phyloP scores from a whole-genome alignment of 225 moss, liverwort and hornwort genomes.

The Takakia lepidozioides region DNA sequence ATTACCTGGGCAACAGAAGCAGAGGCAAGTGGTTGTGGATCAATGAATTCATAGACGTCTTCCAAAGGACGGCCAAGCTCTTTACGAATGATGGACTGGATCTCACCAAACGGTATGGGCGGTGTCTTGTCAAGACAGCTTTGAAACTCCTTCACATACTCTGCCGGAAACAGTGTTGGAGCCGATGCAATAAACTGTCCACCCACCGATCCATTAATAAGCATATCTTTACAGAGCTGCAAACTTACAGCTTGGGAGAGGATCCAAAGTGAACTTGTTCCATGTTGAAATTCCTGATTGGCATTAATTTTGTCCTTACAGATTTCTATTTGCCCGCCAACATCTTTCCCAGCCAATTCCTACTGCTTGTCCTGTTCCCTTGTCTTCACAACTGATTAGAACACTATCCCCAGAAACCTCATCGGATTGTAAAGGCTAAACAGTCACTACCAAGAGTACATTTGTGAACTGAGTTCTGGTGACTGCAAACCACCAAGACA shows the following conservation, averaged over 20 bases:
- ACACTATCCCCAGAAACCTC: no score
- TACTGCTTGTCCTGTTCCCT: no score
- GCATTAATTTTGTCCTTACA: neutral
- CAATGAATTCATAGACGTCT: conserved; percentile 84
- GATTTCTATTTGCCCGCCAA: no score
- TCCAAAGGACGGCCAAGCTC: conserved; percentile 82
- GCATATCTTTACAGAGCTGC: neutral
- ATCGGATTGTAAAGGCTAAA: no score
- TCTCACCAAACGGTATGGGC: conserved; percentile 59
- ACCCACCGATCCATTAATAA: conserved; percentile 4
- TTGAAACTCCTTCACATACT: conserved; percentile 96
- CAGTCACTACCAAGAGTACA: neutral
- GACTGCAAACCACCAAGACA: no score
- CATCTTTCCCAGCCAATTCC: no score
- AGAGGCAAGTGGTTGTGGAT: conserved; percentile 87
- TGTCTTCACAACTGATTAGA: no score
- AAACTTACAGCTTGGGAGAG: neutral
- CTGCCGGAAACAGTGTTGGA: conserved; percentile 88
- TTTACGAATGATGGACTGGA: conserved; percentile 66
- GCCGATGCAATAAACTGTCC: conserved; percentile 91
- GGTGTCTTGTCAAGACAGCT: conserved; percentile 90
- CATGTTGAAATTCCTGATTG: neutral
- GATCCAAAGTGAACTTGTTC: no score
- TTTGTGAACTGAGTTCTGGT: neutral
- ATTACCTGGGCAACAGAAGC: conserved; percentile 92